phyloP scores from a whole-genome alignment of 2,329 filamentous ascomycete species.

The Fusarium buxicola region DNA sequence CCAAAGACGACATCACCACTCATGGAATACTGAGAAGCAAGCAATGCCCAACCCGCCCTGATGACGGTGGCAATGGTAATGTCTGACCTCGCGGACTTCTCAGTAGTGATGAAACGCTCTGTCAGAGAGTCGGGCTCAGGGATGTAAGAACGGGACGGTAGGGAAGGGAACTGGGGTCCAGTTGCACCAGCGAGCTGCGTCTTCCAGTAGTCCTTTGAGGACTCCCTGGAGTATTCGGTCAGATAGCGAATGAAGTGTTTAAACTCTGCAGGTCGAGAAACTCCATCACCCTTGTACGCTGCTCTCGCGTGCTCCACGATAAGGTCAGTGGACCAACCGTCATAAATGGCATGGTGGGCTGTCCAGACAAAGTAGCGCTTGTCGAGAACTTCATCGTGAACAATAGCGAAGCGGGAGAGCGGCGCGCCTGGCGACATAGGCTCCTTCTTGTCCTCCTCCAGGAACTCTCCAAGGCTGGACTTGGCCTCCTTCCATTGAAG shows the following conservation, averaged over 20 bases:
- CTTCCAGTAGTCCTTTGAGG: conserved; percentile 40
- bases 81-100: conserved; percentile 36
- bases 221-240: conserved; percentile 33
- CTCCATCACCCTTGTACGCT: conserved; percentile 31
- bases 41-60: conserved; percentile 46
- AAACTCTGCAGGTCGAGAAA: conserved; percentile 42
- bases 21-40: conserved; percentile 44
- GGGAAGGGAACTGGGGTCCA: conserved; percentile 41
- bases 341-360: conserved; percentile 49
- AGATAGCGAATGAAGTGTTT: conserved; percentile 44
- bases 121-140: conserved; percentile 36
- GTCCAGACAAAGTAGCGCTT: conserved; percentile 50
- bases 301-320: conserved; percentile 41
- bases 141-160: conserved; percentile 43
- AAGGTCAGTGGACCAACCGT: conserved; percentile 47
- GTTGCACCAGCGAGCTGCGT: conserved; percentile 40
- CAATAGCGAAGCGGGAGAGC: conserved; percentile 56
- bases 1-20: conserved; percentile 48
- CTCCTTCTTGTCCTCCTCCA: conserved; percentile 54
- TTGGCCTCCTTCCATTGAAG: conserved; percentile 49
- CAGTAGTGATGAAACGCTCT: conserved; percentile 34
- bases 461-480: conserved; percentile 52
- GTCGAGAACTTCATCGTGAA: conserved; percentile 44
- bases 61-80: conserved; percentile 43
- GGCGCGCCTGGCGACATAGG: conserved; percentile 56